Base-by-base conservation (phyloP, 139 green algal genomes). In the Micractinium conductrix region DNA sequence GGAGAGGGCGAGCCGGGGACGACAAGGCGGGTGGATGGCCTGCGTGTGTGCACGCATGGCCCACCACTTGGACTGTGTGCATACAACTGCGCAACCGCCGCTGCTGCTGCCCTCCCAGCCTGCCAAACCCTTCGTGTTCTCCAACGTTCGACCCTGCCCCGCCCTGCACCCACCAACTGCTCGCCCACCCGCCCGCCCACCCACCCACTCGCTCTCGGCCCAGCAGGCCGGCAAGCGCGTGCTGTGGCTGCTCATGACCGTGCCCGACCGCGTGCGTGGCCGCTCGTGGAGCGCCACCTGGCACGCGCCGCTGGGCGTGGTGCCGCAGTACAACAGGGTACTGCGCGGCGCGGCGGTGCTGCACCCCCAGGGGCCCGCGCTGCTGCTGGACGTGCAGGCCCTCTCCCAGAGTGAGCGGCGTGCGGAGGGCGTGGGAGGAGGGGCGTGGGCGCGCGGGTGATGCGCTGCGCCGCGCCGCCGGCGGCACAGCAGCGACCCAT, bases 181-280 rank as follows among this genome's bases (percentile, higher is more conserved):
- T 30, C 10, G 24, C 62, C 28, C 2, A 42, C 63, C 30, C 30
- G 40, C 26, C 28, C 28, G 3, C 63, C 63, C 22, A 35, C 63
- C 22, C 26, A 24, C 4, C 3, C 30, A 14, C 62, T 30, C 26
- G 22, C 63, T 19, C 33, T 22, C 16, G 26, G 14, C 63, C 9
- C n/a, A 24, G 65, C 65, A 72, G 65, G 65, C 65, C 10, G 65
- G 65, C n/a, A 40, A 40, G n/a, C 33, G 37, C n/a, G 65, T 72
- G 65, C 65, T 72, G 22, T 72, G 65, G 65, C 65, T 72, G 33
- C 65, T 72, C 33, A 17, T 72, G n/a, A 72, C 65, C 65, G 43
- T 72, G 21, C 65, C 65, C 4, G 65, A 44, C 35, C 28, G 65
- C 10, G 65, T 72, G 65, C 33, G n/a, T 1, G 65, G 65, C 65